These are phyloP conservation scores for Botrytis deweyae DNA, from an alignment of 2,329 filamentous ascomycete species.

Conservation along the genomic window DNA sequence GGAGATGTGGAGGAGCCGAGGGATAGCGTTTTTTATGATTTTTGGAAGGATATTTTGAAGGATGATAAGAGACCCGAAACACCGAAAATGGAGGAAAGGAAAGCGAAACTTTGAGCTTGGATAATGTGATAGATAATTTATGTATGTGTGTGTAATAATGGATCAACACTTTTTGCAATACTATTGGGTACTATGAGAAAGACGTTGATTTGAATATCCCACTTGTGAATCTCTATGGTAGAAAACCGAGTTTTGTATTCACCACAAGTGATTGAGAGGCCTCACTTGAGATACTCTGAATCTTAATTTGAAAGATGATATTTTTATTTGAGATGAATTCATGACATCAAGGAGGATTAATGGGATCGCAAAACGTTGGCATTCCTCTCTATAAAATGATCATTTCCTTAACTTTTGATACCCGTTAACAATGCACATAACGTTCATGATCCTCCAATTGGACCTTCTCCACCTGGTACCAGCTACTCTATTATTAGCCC, in stretches of 20 bases:
- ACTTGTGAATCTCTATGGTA: not conserved
- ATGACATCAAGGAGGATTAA: not conserved
- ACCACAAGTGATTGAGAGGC: not conserved
- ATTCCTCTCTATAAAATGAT: constrained; percentile 1
- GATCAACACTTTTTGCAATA: not conserved
- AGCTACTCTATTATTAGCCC: constrained; percentile 49
- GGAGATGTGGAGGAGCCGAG: not conserved
- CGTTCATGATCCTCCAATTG: constrained; percentile 40
- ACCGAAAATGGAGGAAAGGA: not conserved
- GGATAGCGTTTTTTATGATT: constrained; percentile 8
- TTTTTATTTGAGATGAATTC: not conserved
- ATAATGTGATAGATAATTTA: not conserved
- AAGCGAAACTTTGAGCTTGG: not conserved
- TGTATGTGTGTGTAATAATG: not conserved
- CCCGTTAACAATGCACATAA: not conserved
- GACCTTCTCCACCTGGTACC: constrained; percentile 76
- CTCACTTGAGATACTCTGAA: too few relatives aligned
- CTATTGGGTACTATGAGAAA: too few relatives aligned
- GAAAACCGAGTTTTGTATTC: not conserved
- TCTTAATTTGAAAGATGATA: not conserved
- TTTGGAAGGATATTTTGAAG: constrained; percentile 1
- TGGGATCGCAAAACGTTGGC: not conserved
- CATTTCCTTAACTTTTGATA: constrained; percentile 6
- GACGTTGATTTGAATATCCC: not conserved
- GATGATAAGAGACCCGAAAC: not conserved